A percentile compares a stretch with the other conserved stretches of the same genome.
Conservation (phyloP, 306 rosid species). For the Casuarina cunninghamiana region DNA sequence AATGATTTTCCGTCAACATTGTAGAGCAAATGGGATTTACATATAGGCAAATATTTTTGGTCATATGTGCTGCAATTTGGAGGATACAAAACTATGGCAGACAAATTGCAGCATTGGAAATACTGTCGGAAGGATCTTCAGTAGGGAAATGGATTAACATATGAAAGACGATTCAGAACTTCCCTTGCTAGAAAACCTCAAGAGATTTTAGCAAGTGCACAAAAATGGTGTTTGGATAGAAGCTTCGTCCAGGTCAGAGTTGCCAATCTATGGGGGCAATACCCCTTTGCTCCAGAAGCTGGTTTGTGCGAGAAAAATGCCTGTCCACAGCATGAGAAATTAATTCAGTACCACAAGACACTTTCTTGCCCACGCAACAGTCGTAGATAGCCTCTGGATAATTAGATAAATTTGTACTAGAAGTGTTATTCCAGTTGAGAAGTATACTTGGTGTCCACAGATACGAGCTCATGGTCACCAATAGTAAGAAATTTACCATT, state of each 20-base stretch:
- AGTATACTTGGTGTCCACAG: not conserved
- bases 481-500: not conserved
- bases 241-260: conserved; percentile 39
- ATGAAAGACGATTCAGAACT: not conserved
- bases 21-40: not conserved
- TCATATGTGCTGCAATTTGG: not conserved
- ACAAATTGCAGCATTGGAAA: not conserved
- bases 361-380: not conserved
- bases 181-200: not conserved
- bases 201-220: not conserved
- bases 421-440: not conserved
- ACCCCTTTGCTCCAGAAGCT: conserved; percentile 69
- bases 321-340: conserved; percentile 41
- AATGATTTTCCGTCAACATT: not conserved
- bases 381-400: not conserved
- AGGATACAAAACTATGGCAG: not conserved
- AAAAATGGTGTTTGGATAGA: not conserved
- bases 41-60: not conserved
- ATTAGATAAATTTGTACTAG: not conserved
- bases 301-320: conserved; percentile 89
- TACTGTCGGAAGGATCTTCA: not conserved
- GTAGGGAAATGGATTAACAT: not conserved
- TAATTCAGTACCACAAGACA: not conserved
- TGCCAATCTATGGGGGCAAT: conserved; percentile 78
- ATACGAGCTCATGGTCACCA: not conserved